Conservation (phyloP, 805 yeast genomes). For the Saccharomyces mikatae region DNA sequence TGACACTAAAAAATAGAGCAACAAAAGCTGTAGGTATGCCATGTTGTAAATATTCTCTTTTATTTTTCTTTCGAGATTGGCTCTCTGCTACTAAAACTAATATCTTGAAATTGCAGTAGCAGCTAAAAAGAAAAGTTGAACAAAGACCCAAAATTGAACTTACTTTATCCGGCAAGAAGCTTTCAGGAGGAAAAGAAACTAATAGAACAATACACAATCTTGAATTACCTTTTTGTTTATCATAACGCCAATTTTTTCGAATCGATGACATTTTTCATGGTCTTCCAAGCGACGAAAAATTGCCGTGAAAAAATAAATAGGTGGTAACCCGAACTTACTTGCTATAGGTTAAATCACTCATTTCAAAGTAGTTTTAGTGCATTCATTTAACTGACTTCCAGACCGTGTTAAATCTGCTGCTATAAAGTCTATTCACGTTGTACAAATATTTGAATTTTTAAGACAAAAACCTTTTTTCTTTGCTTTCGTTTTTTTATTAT, state of each 20-base stretch:
- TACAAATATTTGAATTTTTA: no score
- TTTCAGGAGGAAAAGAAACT: not conserved
- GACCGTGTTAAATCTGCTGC: no score
- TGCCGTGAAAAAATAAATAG: not conserved
- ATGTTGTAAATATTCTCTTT: not conserved
- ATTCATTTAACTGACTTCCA: not conserved
- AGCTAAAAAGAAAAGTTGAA: not conserved
- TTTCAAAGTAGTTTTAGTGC: not conserved
- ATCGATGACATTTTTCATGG: not conserved
- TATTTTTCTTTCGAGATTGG: not conserved
- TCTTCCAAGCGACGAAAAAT: not conserved
- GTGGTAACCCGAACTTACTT: not conserved
- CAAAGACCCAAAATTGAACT: not conserved
- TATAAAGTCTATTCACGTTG: no score
- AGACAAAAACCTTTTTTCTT: no score
- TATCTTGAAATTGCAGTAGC: not conserved
- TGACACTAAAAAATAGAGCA: constrained; percentile 5
- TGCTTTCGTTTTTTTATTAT: not conserved
- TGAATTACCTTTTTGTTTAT: not conserved
- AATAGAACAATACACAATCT: not conserved
- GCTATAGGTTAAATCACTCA: not conserved
- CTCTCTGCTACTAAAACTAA: not conserved
- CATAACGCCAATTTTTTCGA: not conserved
- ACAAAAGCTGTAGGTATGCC: not conserved
- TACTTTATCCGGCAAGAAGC: not conserved